phyloP scores from a whole-genome alignment of 768 basidiomycete genomes.

The Hygrophoropsis aurantiaca region DNA sequence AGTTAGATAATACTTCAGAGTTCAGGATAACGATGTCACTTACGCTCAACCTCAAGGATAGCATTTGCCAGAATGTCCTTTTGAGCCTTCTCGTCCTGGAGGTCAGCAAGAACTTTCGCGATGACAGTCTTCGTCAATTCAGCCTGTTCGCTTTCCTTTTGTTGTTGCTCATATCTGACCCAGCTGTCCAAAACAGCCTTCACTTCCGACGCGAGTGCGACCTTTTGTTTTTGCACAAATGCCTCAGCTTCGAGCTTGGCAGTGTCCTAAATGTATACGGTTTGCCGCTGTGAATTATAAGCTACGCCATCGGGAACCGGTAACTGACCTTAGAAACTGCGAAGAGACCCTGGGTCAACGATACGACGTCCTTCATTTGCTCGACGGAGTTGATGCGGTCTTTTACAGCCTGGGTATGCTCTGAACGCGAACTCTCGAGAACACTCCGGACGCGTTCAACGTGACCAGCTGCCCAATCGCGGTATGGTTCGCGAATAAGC shows the following conservation, averaged over 20 bases:
- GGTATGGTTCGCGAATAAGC: conserved; percentile 84
- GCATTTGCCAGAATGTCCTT: conserved; percentile 78
- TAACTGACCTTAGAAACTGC: conserved; percentile 79
- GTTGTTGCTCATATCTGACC: conserved; percentile 96
- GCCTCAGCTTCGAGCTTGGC: conserved; percentile 86
- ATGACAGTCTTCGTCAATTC: conserved; percentile 88
- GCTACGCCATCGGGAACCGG: neutral
- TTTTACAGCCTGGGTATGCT: conserved; percentile 92
- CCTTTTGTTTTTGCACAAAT: conserved; percentile 89
- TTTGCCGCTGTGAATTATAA: neutral
- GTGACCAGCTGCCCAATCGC: conserved; percentile 88
- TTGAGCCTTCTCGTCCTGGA: conserved; percentile 89
- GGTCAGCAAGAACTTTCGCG: conserved; percentile 77
- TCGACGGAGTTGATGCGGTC: conserved; percentile 89
- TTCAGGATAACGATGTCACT: conserved; percentile 36
- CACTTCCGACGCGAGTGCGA: conserved; percentile 81
- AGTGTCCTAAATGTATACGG: conserved; percentile 63
- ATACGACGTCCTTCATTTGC: conserved; percentile 94
- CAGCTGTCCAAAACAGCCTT: conserved; percentile 96
- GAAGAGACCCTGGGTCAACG: conserved; percentile 88
- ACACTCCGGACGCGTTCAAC: conserved; percentile 81
- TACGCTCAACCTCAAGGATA: conserved; percentile 89
- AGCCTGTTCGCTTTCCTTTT: conserved; percentile 94
- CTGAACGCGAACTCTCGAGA: conserved; percentile 76
- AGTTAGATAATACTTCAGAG: conserved; percentile 1